Base-by-base conservation (phyloP, 805 yeast genomes). In the Wickerhamiella azyma region DNA sequence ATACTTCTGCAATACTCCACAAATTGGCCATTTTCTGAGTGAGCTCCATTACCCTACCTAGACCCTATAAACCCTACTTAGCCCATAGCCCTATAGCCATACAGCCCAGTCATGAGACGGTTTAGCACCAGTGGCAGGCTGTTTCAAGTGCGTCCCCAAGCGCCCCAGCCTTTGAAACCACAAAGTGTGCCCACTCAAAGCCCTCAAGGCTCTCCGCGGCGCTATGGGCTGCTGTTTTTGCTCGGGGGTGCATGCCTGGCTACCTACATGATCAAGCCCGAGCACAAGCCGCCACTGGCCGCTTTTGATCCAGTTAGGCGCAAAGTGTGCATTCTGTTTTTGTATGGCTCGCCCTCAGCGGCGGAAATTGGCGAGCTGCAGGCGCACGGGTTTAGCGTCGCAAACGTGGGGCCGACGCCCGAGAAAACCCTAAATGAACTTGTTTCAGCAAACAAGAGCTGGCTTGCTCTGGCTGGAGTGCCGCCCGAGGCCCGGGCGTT, bases 251-350 rank as follows among this genome's bases (percentile, higher is more conserved):
- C 54, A 1, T 52, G 53, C 2, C 28, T 51, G 11, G 59, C 50
- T 3, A 46, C 50, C 41, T 55, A 48, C 37, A 18, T 55, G 17
- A 46, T 50, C 16, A 51, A 53, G 39, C 59, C 59, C 3, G 32
- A 19, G 7, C 24, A 45, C 9, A 53, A 43, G 9, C 42, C 47
- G 1, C 59, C 59, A 7, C 26, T 37, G 1, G 56, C 57, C 0
- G 56, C 57, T 1, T 30, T 54, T 41, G 59, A 55, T 18, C 45
- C 52, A 1, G 46, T 55, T 37, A 49, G 52, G 43, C 59, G 54
- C 10, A 46, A 46, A 6, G 47, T 55, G 6, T 54, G 55, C 10
- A 48, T 55, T 11, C 39, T 55, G 9, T 55, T 55, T 40, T 52
- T 49, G 26, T 37, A 40, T 16, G 59, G 59, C n/a, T 50, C 48